A percentile compares a stretch with the other conserved stretches of the same genome.
Conservation (phyloP, 371 early-diverging fungal genomes). For the Circinella umbellata region DNA sequence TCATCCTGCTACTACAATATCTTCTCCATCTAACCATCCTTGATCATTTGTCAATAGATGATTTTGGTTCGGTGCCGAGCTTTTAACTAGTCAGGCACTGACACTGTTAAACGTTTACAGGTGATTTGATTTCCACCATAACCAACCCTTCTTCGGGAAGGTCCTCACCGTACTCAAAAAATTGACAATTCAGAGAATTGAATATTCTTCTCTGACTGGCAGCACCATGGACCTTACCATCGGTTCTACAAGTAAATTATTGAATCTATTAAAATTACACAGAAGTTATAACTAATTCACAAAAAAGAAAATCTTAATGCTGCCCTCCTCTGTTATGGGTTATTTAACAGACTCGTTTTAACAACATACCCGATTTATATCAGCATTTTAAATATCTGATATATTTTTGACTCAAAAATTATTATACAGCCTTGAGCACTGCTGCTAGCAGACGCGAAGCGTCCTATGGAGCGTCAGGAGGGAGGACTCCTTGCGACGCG, state of each 20-base stretch:
- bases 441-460: too few relatives aligned
- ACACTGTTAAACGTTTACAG: background rate
- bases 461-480: too few relatives aligned
- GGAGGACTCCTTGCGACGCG: too few relatives aligned
- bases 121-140: background rate
- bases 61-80: background rate
- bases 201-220: background rate
- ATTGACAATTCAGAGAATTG: background rate
- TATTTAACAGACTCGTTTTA: too few relatives aligned
- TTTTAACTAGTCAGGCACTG: background rate
- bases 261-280: too few relatives aligned
- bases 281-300: too few relatives aligned
- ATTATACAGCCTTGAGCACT: too few relatives aligned
- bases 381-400: too few relatives aligned
- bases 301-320: too few relatives aligned
- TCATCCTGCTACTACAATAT: background rate
- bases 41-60: background rate
- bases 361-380: too few relatives aligned
- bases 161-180: background rate
- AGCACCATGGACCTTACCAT: background rate
- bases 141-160: background rate
- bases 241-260: slow-evolving; percentile 4
- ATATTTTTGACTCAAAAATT: too few relatives aligned
- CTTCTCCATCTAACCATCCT: background rate
- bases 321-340: too few relatives aligned